Base-by-base conservation (phyloP, 768 basidiomycete species). In the Trametes coccinea region DNA sequence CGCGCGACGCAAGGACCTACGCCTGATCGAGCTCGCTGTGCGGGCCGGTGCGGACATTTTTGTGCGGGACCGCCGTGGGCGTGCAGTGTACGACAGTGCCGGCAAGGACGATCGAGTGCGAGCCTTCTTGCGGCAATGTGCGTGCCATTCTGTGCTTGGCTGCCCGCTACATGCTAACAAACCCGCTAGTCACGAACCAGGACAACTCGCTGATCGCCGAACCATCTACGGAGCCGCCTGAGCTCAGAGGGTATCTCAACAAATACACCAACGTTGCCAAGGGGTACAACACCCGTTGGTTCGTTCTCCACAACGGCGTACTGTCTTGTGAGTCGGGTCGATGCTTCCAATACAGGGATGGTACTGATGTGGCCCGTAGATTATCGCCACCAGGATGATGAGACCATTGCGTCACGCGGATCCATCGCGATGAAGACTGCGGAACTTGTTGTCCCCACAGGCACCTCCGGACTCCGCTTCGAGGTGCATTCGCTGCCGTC, bases 251-350 rank as follows among this genome's bases (percentile, higher is more conserved):
- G 0, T 93, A 93, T 69, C 77, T 93, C 17, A 93, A 91, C 73
- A 98, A 98, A 73, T 97, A 95, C 70, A 87, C 89, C 1, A 98
- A 97, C 67, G 91, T 97, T 41, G 92, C 93, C 0, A 88, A 86
- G 66, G 95, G 95, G 0, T 96, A 94, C 71, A 87, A 86, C 61
- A 89, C 90, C 0, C 80, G 95, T 0, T 97, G 94, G 93, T 96
- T 98, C 69, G 92, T 96, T 0, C 81, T 97, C 17, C 88, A 91
- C 68, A 84, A 89, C 56, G 95, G 93, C 0, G 79, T 90, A 29
- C 73, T 95, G n/a, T 92, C 90, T 16, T 94, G 92, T 92, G 70
- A 29, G 90, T 59, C 37, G 14, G 52, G 16, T 44, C 47, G 59
- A 34, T 2, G 10, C 22, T 29, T 27, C 31, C 16, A 34, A 50